Base-by-base conservation (phyloP, 23 red algal species). In the Gracilaria gracilis region DNA sequence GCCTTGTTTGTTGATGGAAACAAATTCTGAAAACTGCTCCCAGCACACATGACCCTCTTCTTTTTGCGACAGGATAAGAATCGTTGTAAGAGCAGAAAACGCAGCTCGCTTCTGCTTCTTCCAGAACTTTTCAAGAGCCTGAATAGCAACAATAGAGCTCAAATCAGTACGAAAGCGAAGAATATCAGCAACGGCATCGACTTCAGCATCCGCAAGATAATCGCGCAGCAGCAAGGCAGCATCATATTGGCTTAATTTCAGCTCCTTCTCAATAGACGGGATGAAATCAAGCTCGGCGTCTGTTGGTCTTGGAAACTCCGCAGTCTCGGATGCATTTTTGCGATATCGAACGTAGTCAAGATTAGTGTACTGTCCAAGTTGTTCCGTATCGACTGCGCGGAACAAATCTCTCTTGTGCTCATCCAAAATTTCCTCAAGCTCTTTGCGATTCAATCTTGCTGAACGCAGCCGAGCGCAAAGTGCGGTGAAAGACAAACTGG, bases 171-270 rank as follows among this genome's bases (percentile, higher is more conserved):
- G 44, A 57, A 19, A 44, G 17, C 33, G 33, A 28, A 90, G 87
- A 53, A 90, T 67, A 37, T 70, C 64, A 38, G 87, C n/a, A 57
- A 90, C 36, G 14, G 34, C 73, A 31, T 90, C 75, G 35, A 31
- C 72, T 35, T 90, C 32, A 39, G 55, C 38, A 49, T 90, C 9
- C 0, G 44, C 72, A 29, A 90, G 74, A 57, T 81, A 90, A 35
- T 90, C 87, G 1, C 87, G 87, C 34, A 90, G 51, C 24, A 90
- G 46, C 38, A 81, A 39, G 23, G 74, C 87, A 53, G 87, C 87
- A 77, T 90, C 55, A 19, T 53, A 79, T 11, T 74, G 87, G 7
- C 67, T 77, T 9, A 90, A 44, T 19, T 21, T 12, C 38, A 90
- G 61, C 21, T 64, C 32, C n/a, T 80, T 90, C 32, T 81, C 37